phyloP scores from a whole-genome alignment of 1,139 yeast species.

The Suhomyces maxii region DNA sequence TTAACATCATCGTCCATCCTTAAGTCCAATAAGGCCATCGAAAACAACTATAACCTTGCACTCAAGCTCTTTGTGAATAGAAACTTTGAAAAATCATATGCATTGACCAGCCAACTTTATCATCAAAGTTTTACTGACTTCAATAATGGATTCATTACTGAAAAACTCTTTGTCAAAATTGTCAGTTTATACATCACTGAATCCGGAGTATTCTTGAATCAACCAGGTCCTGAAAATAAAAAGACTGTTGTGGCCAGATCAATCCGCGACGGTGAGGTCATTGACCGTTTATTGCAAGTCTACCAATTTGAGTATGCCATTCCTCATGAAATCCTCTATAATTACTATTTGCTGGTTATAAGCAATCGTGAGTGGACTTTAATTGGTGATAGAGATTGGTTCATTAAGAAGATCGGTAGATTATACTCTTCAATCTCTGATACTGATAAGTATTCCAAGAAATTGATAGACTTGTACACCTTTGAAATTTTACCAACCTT shows the following conservation, averaged over 20 bases:
- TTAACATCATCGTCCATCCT: constrained; percentile 7
- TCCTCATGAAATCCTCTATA: constrained; percentile 38
- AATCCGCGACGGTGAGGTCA: constrained; percentile 24
- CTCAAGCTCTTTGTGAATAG: constrained; percentile 43
- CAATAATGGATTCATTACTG: constrained; percentile 27
- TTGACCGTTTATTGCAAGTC: constrained; percentile 22
- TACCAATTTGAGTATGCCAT: constrained; percentile 24
- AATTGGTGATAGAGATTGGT: constrained; percentile 7
- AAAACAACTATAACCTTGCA: constrained; percentile 36
- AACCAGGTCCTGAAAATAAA: not conserved
- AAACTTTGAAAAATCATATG: constrained; percentile 37
- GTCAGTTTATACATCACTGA: constrained; percentile 39
- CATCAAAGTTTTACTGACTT: constrained; percentile 23
- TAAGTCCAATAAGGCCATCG: constrained; percentile 20
- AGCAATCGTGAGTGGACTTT: constrained; percentile 20
- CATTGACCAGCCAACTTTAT: constrained; percentile 27
- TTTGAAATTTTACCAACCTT: constrained; percentile 38
- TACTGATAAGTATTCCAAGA: constrained; percentile 22
- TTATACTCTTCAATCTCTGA: constrained; percentile 13
- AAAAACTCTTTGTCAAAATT: constrained; percentile 34
- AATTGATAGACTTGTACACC: constrained; percentile 35
- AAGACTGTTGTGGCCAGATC: constrained; percentile 12
- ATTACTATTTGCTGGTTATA: constrained; percentile 31
- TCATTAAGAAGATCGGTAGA: constrained; percentile 6
- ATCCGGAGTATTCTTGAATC: constrained; percentile 26